Evolutionary conservation across 2,329 filamentous ascomycete genomes (phyloP), one percentile per base, ranked within the genome.

Genomic region (Phialophora tarda): DNA sequence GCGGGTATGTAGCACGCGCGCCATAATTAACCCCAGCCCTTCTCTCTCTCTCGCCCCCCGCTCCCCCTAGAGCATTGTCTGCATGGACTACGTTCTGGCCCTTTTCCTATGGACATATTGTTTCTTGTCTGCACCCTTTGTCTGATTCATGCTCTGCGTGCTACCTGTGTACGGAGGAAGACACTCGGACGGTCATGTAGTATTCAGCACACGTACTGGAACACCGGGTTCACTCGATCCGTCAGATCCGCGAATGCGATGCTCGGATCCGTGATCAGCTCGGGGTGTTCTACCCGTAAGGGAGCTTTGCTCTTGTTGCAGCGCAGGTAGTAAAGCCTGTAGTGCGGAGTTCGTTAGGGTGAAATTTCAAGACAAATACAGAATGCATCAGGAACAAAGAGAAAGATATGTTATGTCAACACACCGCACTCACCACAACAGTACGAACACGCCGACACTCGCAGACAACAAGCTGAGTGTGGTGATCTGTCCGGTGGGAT

Each of bases 401-500:
- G 38, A 32, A 59, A 12, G 12, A n/a, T 11, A 17, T 55, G 53
- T 48, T 17, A n/a, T 55, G 30, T 32, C 10, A 3, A 32, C 30
- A 32, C 30, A 11, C 30, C 10, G 30, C 30, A 56, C 62, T 58
- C n/a, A 64, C 62, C 62, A 51, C 17, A 64, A 26, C 34, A 64
- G 28, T 32, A 44, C 62, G 24, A 64, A 64, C 8, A 32, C 34
- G n/a, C 53, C 62, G 24, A 32, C 50, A 26, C 62, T 64, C 30
- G 54, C 62, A 38, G 53, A 64, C 10, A 64, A 38, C 30, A 64
- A 44, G 34, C 53, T 58, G 12, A 64, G 28, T 23, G 62, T 64
- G 17, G 62, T 58, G 32, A 64, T 64, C 54, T 91, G 88, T 0
- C 89, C 89, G 0, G 88, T 91, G 0, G 88, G 88, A 74, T 89